A percentile compares a stretch with the other conserved stretches of the same genome.
These are phyloP conservation scores for Pelargonium nanum DNA, from an alignment of 345 rosid species.

Conservation along the genomic window DNA sequence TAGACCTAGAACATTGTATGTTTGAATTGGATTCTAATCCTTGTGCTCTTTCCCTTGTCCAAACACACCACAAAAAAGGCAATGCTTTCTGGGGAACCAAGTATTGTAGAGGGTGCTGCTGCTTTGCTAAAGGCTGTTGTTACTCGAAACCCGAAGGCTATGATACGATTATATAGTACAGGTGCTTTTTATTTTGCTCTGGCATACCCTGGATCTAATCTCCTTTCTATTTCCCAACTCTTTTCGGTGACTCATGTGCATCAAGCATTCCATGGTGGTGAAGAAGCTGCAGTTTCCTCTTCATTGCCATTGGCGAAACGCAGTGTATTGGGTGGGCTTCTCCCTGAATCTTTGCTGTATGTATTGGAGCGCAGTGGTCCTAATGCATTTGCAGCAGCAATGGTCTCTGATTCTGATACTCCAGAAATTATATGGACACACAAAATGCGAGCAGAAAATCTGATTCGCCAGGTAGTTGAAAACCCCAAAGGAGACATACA, in stretches of 20 bases:
- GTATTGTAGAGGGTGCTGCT: constrained; percentile 91
- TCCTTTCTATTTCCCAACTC: constrained; percentile 77
- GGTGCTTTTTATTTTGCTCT: constrained; percentile 95
- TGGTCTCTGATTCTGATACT: constrained; percentile 98
- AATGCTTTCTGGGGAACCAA: constrained; percentile 94
- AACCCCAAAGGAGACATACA: constrained; percentile 1
- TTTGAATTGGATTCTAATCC: background rate
- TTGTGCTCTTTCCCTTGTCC: constrained; percentile 7
- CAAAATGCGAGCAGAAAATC: constrained; percentile 98
- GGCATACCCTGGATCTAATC: constrained; percentile 96
- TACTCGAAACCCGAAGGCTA: constrained; percentile 97
- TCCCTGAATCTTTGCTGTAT: constrained; percentile 90
- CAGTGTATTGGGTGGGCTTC: constrained; percentile 98
- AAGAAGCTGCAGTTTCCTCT: constrained; percentile 96
- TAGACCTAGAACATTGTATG: background rate
- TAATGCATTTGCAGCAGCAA: constrained; percentile 93
- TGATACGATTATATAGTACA: constrained; percentile 90
- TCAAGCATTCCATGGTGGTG: constrained; percentile 99
- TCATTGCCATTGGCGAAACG: constrained; percentile 94
- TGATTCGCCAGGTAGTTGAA: constrained; percentile 70
- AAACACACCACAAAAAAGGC: constrained; percentile 35
- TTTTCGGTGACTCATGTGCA: constrained; percentile 88
- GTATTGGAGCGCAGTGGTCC: constrained; percentile 98
- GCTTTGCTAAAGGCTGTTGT: constrained; percentile 86
- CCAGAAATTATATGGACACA: constrained; percentile 99